A percentile compares a stretch with the other conserved stretches of the same genome.
These are phyloP conservation scores for Ustilago trichophora DNA, from an alignment of 1,284 basidiomycete genomes.

Conservation along the genomic window DNA sequence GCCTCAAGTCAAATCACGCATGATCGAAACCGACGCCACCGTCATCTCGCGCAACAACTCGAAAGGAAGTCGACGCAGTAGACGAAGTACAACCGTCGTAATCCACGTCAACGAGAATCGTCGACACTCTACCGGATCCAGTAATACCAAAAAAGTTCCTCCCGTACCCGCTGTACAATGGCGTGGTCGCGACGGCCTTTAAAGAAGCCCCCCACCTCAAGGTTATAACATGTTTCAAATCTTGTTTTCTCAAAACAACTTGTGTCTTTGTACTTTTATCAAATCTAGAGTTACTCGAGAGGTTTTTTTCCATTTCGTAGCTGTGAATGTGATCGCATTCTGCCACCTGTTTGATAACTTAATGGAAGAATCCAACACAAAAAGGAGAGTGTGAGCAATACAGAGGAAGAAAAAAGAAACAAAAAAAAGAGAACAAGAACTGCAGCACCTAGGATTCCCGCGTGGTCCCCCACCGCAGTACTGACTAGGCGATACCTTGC, in stretches of 20 bases:
- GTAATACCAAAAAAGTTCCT: slow-evolving; percentile 1
- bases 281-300: too few species aligned
- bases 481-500: slow-evolving; percentile 80
- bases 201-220: too few species aligned
- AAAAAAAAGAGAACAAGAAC: too few species aligned
- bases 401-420: too few species aligned
- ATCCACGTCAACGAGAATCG: slow-evolving; percentile 31
- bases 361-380: too few species aligned
- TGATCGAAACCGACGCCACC: slow-evolving; percentile 25
- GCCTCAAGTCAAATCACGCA: slow-evolving; percentile 11
- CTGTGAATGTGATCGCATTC: too few species aligned
- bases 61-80: slow-evolving; percentile 25
- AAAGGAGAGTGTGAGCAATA: too few species aligned
- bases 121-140: slow-evolving; percentile 11
- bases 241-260: too few species aligned
- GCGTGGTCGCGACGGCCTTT: slow-evolving; percentile 11
- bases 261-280: too few species aligned
- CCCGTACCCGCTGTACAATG: slow-evolving; percentile 41
- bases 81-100: slow-evolving; percentile 16
- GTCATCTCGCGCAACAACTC: slow-evolving; percentile 33
- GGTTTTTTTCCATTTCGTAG: too few species aligned
- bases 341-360: too few species aligned
- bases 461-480: slow-evolving; percentile 85
- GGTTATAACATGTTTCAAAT: too few species aligned
- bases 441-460: slow-evolving; percentile 83